phyloP scores from a whole-genome alignment of 2,329 filamentous ascomycete genomes.

The Cladosporium cucumerinum region DNA sequence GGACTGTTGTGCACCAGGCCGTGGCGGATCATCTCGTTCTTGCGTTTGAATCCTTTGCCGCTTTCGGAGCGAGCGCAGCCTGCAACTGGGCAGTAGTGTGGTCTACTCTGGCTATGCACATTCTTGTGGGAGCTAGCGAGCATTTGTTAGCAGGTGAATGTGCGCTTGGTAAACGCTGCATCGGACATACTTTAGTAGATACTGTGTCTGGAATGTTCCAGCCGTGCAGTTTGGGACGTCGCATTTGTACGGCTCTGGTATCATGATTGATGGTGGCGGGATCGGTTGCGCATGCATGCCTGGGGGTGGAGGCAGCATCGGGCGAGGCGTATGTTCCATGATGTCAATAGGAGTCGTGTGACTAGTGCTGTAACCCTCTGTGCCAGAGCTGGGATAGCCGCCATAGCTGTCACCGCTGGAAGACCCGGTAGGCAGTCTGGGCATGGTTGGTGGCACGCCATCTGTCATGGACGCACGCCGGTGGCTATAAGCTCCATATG shows the following conservation, averaged over 20 bases:
- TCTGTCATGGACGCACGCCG: slow-evolving; percentile 24
- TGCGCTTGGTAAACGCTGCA: background rate
- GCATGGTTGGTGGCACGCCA: slow-evolving; percentile 19
- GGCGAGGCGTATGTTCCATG: slow-evolving; percentile 30
- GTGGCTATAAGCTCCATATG: slow-evolving; percentile 19
- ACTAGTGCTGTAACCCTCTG: slow-evolving; percentile 34
- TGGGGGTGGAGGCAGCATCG: slow-evolving; percentile 32
- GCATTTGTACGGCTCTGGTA: slow-evolving; percentile 55
- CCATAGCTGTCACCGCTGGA: slow-evolving; percentile 32
- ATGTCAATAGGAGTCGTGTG: slow-evolving; percentile 37
- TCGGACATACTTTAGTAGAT: slow-evolving; percentile 63
- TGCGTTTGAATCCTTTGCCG: slow-evolving; percentile 66
- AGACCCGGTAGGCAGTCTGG: slow-evolving; percentile 28
- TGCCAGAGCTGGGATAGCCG: slow-evolving; percentile 28
- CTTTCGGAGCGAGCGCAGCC: slow-evolving; percentile 57
- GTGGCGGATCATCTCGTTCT: slow-evolving; percentile 69
- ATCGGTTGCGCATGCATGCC: slow-evolving; percentile 29
- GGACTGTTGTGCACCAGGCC: slow-evolving; percentile 91
- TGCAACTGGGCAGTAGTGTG: slow-evolving; percentile 60
- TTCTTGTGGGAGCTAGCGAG: slow-evolving; percentile 63
- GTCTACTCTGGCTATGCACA: slow-evolving; percentile 61
- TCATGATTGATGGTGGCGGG: slow-evolving; percentile 26
- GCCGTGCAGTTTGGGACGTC: slow-evolving; percentile 64
- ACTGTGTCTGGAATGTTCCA: slow-evolving; percentile 71
- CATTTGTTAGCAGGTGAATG: slow-evolving; percentile 4